Evolutionary conservation across 805 yeast species (phyloP).

Genomic region (Candida odintsovae): DNA sequence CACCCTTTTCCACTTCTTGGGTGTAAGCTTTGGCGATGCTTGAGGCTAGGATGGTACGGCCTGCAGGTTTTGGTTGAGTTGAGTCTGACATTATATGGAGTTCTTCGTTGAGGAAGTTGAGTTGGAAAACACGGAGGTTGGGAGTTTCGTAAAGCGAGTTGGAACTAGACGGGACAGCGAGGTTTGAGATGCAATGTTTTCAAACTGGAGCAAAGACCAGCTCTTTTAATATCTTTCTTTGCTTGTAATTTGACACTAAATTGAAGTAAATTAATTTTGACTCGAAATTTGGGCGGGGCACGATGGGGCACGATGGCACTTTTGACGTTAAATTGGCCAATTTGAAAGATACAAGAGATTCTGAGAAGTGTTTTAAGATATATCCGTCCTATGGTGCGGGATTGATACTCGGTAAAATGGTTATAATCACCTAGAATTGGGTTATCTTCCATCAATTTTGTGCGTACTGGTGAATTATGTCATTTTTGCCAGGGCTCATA

Average conservation of each 20-base stretch:
- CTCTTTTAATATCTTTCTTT: background rate
- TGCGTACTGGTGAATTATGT: too few relatives aligned
- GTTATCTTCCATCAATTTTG: too few relatives aligned
- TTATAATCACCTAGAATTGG: too few relatives aligned
- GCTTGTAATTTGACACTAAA: background rate
- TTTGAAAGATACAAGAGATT: too few relatives aligned
- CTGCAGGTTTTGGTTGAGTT: conserved; percentile 33
- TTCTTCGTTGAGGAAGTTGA: background rate
- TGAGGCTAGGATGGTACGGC: conserved; percentile 82
- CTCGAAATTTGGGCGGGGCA: background rate
- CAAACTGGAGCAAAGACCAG: background rate
- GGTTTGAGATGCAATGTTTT: background rate
- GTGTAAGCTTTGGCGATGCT: conserved; percentile 77
- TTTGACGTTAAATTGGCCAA: too few relatives aligned
- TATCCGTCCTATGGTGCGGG: too few relatives aligned
- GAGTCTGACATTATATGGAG: conserved; percentile 16
- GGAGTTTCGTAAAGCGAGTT: background rate
- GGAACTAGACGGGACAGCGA: too few relatives aligned
- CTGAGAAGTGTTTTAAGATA: too few relatives aligned
- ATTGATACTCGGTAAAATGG: too few relatives aligned
- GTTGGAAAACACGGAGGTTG: background rate
- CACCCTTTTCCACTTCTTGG: conserved; percentile 61
- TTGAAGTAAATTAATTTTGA: background rate
- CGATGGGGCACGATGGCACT: background rate
- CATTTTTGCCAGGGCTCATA: background rate